Percentiles rank a stretch among this genome's conserved stretches.
These are phyloP conservation scores for Penicillium vulpinum DNA, from an alignment of 2,329 filamentous ascomycete species.

Conservation along the genomic window DNA sequence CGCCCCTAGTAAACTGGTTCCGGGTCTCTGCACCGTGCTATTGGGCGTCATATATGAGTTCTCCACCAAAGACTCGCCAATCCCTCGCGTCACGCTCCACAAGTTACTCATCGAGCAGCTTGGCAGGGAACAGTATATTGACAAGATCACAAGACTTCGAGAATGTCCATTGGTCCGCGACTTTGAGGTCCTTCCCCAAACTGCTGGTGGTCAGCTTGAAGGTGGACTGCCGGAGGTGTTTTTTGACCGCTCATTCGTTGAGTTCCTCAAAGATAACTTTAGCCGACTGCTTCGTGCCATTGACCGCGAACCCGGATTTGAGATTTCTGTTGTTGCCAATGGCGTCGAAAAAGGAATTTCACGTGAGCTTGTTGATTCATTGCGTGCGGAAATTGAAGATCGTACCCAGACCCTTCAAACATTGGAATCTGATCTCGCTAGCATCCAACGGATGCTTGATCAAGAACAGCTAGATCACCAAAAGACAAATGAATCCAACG, in stretches of 20 bases:
- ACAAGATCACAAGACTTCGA: constrained; percentile 74
- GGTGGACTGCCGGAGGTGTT: constrained; percentile 73
- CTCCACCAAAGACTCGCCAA: constrained; percentile 93
- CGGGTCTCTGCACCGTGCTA: constrained; percentile 80
- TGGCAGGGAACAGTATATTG: constrained; percentile 83
- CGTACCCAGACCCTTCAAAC: constrained; percentile 63
- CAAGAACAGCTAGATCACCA: constrained; percentile 74
- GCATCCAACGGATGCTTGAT: constrained; percentile 57
- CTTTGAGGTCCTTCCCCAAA: constrained; percentile 82
- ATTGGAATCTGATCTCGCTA: constrained; percentile 57
- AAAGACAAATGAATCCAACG: constrained; percentile 60
- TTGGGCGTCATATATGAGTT: constrained; percentile 93
- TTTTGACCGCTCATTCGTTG: constrained; percentile 82
- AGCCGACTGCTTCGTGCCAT: constrained; percentile 80
- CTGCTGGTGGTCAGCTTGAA: constrained; percentile 54
- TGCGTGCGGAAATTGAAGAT: constrained; percentile 74
- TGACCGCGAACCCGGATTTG: constrained; percentile 84
- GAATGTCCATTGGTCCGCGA: constrained; percentile 78
- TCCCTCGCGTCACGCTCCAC: constrained; percentile 77
- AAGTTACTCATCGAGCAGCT: constrained; percentile 73
- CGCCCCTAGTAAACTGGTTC: constrained; percentile 65
- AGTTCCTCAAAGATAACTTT: constrained; percentile 96
- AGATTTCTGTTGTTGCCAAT: constrained; percentile 77
- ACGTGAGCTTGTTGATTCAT: constrained; percentile 84
- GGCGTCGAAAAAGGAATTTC: constrained; percentile 87